A percentile compares a stretch with the other conserved stretches of the same genome.
Evolutionary conservation across 139 green algal genomes (phyloP).

Genomic region (Micractinium sp.): DNA sequence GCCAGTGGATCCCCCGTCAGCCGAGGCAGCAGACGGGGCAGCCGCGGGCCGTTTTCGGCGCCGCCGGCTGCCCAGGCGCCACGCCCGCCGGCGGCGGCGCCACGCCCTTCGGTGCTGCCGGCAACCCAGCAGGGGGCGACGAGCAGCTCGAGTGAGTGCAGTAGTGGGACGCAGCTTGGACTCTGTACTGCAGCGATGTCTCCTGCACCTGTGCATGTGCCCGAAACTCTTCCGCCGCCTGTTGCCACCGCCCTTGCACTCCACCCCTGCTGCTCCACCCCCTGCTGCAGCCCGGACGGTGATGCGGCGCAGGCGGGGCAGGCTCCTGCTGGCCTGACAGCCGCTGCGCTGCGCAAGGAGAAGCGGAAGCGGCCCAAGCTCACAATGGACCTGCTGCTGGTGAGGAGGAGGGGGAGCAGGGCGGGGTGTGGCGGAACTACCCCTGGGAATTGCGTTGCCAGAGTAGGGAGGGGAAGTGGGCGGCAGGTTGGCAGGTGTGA

Average conservation of each 20-base stretch:
- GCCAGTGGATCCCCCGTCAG: constrained; percentile 27
- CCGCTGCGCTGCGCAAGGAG: constrained; percentile 17
- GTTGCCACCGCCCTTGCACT: not conserved
- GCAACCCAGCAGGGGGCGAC: not conserved
- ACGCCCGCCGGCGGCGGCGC: not conserved
- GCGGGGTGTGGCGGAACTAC: too few species aligned
- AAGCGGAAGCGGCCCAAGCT: constrained; percentile 56
- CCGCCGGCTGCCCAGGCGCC: not conserved
- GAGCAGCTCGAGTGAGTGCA: not conserved
- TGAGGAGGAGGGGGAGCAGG: not conserved
- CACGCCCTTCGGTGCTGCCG: not conserved
- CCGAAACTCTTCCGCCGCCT: too few species aligned
- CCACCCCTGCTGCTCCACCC: too few species aligned
- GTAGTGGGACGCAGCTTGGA: not conserved
- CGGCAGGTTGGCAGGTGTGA: not conserved
- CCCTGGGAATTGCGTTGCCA: too few species aligned
- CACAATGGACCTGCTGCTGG: constrained; percentile 51
- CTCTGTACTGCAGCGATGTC: not conserved
- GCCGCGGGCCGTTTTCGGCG: not conserved
- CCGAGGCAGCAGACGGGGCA: not conserved
- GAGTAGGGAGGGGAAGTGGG: too few species aligned
- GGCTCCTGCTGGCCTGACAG: not conserved
- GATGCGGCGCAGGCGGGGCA: too few species aligned
- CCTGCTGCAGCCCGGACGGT: not conserved
- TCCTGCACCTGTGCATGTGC: not conserved